A percentile compares a stretch with the other conserved stretches of the same genome.
phyloP scores from a whole-genome alignment of 306 rosid species.

The Quercus rubra region DNA sequence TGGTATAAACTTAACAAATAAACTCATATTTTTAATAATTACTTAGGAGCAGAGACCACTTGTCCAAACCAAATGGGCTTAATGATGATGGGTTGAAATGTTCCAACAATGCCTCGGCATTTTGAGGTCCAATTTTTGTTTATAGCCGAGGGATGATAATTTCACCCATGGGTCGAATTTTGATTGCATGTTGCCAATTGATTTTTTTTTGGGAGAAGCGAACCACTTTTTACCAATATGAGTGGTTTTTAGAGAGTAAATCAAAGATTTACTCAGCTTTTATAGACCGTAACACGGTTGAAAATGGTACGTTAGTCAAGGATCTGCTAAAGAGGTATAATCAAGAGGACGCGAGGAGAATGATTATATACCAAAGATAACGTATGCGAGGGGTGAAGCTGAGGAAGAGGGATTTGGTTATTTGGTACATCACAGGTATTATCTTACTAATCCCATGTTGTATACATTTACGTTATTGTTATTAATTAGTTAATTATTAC shows the following conservation, averaged over 20 bases:
- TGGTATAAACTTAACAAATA: too few relatives aligned
- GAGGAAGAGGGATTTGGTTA: too few relatives aligned
- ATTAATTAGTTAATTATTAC: too few relatives aligned
- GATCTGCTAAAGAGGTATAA: slow-evolving; percentile 23
- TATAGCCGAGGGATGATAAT: slow-evolving; percentile 88
- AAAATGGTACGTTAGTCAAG: slow-evolving; percentile 38
- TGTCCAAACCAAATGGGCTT: too few relatives aligned
- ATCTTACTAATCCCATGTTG: too few relatives aligned
- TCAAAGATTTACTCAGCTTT: slow-evolving; percentile 49
- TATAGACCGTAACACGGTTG: slow-evolving; percentile 43
- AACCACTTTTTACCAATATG: slow-evolving; percentile 46
- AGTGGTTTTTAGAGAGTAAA: slow-evolving; percentile 43
- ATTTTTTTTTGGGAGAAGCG: slow-evolving; percentile 47
- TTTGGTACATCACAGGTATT: too few relatives aligned
- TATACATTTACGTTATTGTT: too few relatives aligned
- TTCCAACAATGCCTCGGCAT: slow-evolving; percentile 76
- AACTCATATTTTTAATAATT: too few relatives aligned
- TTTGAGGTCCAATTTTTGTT: slow-evolving; percentile 67
- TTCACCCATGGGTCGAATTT: slow-evolving; percentile 87
- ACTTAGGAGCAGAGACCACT: too few relatives aligned
- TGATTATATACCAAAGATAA: slow-evolving; percentile 38
- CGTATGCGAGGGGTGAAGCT: slow-evolving; percentile 11
- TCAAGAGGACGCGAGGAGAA: slow-evolving; percentile 21
- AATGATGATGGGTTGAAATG: slow-evolving; percentile 39
- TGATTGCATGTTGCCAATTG: slow-evolving; percentile 60